These are phyloP conservation scores for Thraustochytrium sp. DNA, from an alignment of 352 stramenopile genomes.

Conservation along the genomic window DNA sequence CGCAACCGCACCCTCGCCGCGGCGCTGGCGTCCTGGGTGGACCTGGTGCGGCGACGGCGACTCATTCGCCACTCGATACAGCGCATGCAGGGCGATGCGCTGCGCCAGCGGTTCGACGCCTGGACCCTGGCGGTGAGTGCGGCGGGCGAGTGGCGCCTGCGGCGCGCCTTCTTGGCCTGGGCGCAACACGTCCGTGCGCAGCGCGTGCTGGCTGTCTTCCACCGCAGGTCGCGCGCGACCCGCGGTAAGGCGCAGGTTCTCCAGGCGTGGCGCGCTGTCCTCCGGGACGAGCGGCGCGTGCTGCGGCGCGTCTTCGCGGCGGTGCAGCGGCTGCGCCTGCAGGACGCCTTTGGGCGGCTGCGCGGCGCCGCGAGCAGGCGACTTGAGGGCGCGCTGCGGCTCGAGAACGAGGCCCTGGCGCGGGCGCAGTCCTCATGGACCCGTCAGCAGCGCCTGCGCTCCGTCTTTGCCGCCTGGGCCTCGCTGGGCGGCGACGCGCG, in stretches of 20 bases:
- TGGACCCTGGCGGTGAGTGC: background rate
- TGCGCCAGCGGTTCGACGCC: background rate
- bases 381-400: background rate
- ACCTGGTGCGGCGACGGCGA: background rate
- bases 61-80: background rate
- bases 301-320: background rate
- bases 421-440: background rate
- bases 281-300: background rate
- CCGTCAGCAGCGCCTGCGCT: background rate
- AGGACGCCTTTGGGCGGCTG: background rate
- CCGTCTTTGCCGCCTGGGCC: background rate
- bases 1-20: no score
- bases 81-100: background rate
- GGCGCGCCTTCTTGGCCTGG: background rate
- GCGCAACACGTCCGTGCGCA: background rate
- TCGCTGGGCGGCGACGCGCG: background rate
- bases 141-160: background rate
- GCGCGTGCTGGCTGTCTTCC: background rate
- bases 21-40: background rate
- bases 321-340: background rate
- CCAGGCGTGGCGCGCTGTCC: background rate
- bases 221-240: background rate
- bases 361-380: background rate
- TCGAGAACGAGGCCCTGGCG: background rate
- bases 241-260: background rate